phyloP scores from a whole-genome alignment of 2,329 filamentous ascomycete species.

The Epichloe gansuensis region DNA sequence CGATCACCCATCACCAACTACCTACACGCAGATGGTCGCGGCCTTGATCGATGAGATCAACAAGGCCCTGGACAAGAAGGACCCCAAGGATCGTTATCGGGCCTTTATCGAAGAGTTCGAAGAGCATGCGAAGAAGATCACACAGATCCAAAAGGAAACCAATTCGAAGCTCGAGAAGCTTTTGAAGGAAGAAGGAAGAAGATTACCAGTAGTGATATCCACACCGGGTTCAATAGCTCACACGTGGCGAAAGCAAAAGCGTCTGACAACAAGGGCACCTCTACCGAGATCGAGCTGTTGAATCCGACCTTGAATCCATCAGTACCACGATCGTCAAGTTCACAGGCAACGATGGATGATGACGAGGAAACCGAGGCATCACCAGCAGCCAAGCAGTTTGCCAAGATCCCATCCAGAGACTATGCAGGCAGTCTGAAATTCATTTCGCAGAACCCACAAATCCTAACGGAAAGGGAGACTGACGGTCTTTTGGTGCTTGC shows the following conservation, averaged over 20 bases:
- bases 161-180: conserved; percentile 63
- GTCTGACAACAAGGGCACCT: conserved; percentile 33
- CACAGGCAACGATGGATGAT: conserved; percentile 38
- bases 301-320: conserved; percentile 46
- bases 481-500: conserved; percentile 85
- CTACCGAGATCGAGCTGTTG: conserved; percentile 55
- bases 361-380: conserved; percentile 68
- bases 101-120: conserved; percentile 70
- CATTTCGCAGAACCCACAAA: conserved; percentile 63
- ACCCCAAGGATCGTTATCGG: conserved; percentile 53
- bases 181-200: conserved; percentile 76
- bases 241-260: conserved; percentile 54
- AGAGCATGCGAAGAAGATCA: conserved; percentile 65
- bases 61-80: conserved; percentile 65
- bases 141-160: conserved; percentile 65
- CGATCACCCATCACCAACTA: conserved; percentile 60
- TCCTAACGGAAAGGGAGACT: conserved; percentile 75
- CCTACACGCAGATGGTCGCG: conserved; percentile 98
- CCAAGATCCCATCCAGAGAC: conserved; percentile 62
- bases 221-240: conserved; percentile 84
- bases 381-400: conserved; percentile 67
- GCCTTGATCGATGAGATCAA: conserved; percentile 90
- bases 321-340: conserved; percentile 2
- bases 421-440: conserved; percentile 65
- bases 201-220: conserved; percentile 85